Conservation (phyloP, 1,139 yeast genomes). For the Yamadazyma blattariae region DNA sequence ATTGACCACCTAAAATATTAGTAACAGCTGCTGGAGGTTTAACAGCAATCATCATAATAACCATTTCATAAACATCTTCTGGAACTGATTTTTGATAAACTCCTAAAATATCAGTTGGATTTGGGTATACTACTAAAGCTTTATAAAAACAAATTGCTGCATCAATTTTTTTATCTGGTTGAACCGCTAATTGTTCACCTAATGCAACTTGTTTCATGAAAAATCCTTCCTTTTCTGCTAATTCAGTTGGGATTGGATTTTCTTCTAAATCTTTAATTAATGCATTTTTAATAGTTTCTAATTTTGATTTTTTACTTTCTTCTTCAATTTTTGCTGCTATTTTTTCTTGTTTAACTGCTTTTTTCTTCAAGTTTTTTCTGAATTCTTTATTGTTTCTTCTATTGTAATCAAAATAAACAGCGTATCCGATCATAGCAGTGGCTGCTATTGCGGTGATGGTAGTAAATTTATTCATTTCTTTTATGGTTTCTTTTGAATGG, state of each 20-base stretch:
- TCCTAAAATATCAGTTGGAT: conserved; percentile 85
- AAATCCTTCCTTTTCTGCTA: conserved; percentile 67
- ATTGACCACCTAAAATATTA: conserved; percentile 52
- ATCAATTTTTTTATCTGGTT: conserved; percentile 61
- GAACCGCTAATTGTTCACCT: conserved; percentile 71
- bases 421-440: conserved; percentile 67
- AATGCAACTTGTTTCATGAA: conserved; percentile 81
- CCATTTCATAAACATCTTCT: conserved; percentile 73
- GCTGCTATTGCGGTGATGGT: conserved; percentile 53
- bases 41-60: conserved; percentile 85
- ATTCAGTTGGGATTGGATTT: conserved; percentile 75
- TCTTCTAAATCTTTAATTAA: conserved; percentile 60
- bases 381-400: conserved; percentile 82
- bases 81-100: conserved; percentile 89
- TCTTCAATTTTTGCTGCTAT: conserved; percentile 55
- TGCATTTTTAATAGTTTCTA: conserved; percentile 58
- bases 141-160: conserved; percentile 91
- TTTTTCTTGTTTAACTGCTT: conserved; percentile 57
- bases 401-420: conserved; percentile 84
- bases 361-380: conserved; percentile 70
- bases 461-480: conserved; percentile 41
- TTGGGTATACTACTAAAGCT: conserved; percentile 92
- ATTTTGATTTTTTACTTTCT: conserved; percentile 57
- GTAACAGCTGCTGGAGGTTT: conserved; percentile 84
- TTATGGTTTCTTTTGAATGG: too few relatives aligned